phyloP scores from a whole-genome alignment of 192 early-diverging fungal genomes.

The Coemansia guatemalensis region DNA sequence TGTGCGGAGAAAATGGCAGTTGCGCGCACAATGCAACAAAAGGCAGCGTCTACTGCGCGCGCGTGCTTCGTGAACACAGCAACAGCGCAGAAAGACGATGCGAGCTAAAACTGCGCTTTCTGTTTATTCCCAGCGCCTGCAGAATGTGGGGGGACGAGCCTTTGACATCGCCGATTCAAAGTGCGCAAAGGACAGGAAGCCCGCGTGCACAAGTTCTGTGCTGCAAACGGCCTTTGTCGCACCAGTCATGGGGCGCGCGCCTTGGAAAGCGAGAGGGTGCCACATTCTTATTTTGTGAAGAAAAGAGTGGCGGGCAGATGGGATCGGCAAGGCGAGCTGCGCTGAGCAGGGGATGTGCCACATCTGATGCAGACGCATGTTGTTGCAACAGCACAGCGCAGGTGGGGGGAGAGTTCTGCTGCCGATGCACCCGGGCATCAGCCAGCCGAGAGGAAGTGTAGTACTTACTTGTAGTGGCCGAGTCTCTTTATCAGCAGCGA shows the following conservation, averaged over 20 bases:
- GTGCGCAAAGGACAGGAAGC: background rate
- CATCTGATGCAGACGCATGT: background rate
- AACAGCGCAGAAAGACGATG: too few species aligned
- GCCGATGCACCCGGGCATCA: background rate
- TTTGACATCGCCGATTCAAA: background rate
- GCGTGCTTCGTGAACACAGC: too few species aligned
- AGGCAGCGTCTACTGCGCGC: too few species aligned
- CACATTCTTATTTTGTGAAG: too few species aligned
- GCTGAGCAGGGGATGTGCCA: background rate
- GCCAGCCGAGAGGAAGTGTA: background rate
- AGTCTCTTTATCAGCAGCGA: conserved; percentile 27
- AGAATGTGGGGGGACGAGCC: background rate
- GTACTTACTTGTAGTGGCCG: conserved; percentile 36
- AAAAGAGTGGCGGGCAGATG: too few species aligned
- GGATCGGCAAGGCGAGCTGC: background rate
- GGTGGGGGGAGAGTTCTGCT: background rate
- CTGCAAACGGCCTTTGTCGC: too few species aligned
- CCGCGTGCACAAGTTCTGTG: background rate
- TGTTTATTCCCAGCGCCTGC: too few species aligned
- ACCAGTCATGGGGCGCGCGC: too few species aligned
- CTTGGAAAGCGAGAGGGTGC: too few species aligned
- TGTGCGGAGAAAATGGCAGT: too few species aligned
- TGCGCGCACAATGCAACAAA: background rate
- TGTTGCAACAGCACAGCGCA: background rate
- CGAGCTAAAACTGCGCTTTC: too few species aligned